Evolutionary conservation across 805 yeast genomes (phyloP).

Genomic region (Metschnikowia santaceciliae): DNA sequence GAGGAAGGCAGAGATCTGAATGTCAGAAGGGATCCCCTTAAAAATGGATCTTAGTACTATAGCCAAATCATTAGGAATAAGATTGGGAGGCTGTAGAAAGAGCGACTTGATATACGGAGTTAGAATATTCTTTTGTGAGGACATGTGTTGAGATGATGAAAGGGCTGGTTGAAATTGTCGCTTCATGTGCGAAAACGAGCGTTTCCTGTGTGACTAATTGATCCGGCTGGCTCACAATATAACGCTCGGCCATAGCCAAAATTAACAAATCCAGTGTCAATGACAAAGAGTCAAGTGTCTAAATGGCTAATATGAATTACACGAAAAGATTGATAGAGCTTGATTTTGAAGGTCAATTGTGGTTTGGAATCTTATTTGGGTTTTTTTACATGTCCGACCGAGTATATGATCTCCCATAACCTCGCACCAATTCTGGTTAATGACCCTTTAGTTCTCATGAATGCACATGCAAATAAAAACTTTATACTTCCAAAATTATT

Average conservation of each 20-base stretch:
- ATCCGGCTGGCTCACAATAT: not conserved
- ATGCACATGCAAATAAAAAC: too few relatives aligned
- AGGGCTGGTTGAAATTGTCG: not conserved
- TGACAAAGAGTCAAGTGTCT: too few relatives aligned
- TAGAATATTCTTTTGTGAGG: slow-evolving; percentile 24
- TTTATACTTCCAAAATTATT: too few relatives aligned
- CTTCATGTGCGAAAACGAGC: slow-evolving; percentile 3
- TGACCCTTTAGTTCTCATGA: too few relatives aligned
- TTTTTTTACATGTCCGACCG: too few relatives aligned
- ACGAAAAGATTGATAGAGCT: too few relatives aligned
- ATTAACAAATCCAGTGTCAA: too few relatives aligned
- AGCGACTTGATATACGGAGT: slow-evolving; percentile 66
- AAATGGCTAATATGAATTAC: too few relatives aligned
- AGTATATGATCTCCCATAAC: too few relatives aligned
- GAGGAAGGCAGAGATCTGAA: slow-evolving; percentile 75
- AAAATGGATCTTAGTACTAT: slow-evolving; percentile 60
- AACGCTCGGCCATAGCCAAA: not conserved
- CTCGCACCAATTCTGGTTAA: too few relatives aligned
- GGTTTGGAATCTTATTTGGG: too few relatives aligned
- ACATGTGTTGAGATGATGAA: not conserved
- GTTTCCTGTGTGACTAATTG: slow-evolving; percentile 4
- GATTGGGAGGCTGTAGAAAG: slow-evolving; percentile 53
- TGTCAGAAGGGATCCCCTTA: slow-evolving; percentile 55
- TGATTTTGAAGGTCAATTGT: too few relatives aligned
- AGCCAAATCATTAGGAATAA: slow-evolving; percentile 62